Evolutionary conservation across 352 stramenopile genomes (phyloP).

Genomic region (Phytophthora hybrid): DNA sequence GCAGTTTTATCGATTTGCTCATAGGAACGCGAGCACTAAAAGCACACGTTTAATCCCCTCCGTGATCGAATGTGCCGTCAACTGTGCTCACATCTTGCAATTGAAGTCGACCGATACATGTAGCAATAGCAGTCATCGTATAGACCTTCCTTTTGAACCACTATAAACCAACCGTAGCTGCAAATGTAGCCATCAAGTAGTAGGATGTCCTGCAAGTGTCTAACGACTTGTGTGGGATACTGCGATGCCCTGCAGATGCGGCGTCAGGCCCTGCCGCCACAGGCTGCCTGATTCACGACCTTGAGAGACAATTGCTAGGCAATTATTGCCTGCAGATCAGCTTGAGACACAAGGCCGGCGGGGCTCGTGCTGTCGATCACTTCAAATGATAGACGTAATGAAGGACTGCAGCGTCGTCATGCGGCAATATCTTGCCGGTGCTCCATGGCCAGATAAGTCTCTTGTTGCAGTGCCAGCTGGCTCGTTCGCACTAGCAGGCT

Average conservation of each 20-base stretch:
- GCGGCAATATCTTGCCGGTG: background rate
- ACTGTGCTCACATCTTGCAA: constrained; percentile 71
- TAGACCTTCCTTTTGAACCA: no score
- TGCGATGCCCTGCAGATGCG: constrained; percentile 8
- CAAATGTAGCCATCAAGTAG: background rate
- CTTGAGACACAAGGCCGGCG: background rate
- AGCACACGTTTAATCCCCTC: constrained; percentile 83
- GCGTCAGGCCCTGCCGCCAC: background rate
- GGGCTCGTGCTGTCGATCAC: background rate
- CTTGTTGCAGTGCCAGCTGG: constrained; percentile 9
- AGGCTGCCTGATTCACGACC: background rate
- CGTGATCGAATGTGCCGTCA: constrained; percentile 88
- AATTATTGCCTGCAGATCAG: background rate
- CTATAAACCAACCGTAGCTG: background rate
- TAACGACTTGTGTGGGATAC: background rate
- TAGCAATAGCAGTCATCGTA: no score
- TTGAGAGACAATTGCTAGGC: background rate
- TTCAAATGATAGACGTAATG: no score
- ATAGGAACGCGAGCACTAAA: constrained; percentile 87
- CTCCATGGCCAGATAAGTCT: constrained; percentile 28
- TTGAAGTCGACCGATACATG: background rate
- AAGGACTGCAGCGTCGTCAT: no score
- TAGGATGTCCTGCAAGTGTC: background rate
- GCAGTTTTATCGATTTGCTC: constrained; percentile 87
- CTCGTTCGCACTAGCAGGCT: background rate